phyloP scores from a whole-genome alignment of 1,284 basidiomycete species.

The Microbotryum lychnidis-dioicae region DNA sequence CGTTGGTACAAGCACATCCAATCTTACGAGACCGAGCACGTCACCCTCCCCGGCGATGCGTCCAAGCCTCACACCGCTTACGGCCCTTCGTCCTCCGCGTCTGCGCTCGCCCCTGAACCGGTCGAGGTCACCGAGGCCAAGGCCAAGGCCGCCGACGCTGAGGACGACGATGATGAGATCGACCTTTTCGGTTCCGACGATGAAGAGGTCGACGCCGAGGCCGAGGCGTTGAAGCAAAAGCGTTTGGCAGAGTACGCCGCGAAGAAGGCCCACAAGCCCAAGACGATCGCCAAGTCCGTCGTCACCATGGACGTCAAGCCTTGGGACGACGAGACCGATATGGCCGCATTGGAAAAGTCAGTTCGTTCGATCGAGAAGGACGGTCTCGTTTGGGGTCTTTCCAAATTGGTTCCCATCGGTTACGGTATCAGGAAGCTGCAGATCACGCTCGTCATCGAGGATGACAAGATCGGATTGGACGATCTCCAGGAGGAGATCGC shows the following conservation, averaged over 20 bases:
- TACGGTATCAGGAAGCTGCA: slow-evolving; percentile 79
- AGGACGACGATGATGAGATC: slow-evolving; percentile 72
- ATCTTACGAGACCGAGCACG: slow-evolving; percentile 72
- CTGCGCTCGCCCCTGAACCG: slow-evolving; percentile 45
- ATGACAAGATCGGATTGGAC: slow-evolving; percentile 87
- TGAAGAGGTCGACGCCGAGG: slow-evolving; percentile 83
- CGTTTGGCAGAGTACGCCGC: slow-evolving; percentile 88
- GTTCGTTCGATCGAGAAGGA: slow-evolving; percentile 83
- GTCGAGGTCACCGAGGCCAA: slow-evolving; percentile 51
- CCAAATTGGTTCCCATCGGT: slow-evolving; percentile 66
- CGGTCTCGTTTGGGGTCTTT: slow-evolving; percentile 83
- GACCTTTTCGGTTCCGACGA: slow-evolving; percentile 85
- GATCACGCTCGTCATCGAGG: slow-evolving; percentile 93
- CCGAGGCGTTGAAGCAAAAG: slow-evolving; percentile 86
- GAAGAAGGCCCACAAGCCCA: slow-evolving; percentile 85
- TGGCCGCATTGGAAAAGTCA: slow-evolving; percentile 70
- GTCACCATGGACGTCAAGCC: slow-evolving; percentile 97
- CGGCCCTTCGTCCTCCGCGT: slow-evolving; percentile 34
- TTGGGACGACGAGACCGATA: slow-evolving; percentile 97
- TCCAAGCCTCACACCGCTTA: slow-evolving; percentile 56
- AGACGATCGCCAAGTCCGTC: slow-evolving; percentile 80
- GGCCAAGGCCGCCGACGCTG: slow-evolving; percentile 47
- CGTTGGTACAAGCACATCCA: slow-evolving; percentile 94
- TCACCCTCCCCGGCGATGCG: slow-evolving; percentile 70
- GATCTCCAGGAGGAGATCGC: slow-evolving; percentile 80